These are phyloP conservation scores for Balansia obtecta DNA, from an alignment of 2,329 filamentous ascomycete genomes.

Conservation along the genomic window DNA sequence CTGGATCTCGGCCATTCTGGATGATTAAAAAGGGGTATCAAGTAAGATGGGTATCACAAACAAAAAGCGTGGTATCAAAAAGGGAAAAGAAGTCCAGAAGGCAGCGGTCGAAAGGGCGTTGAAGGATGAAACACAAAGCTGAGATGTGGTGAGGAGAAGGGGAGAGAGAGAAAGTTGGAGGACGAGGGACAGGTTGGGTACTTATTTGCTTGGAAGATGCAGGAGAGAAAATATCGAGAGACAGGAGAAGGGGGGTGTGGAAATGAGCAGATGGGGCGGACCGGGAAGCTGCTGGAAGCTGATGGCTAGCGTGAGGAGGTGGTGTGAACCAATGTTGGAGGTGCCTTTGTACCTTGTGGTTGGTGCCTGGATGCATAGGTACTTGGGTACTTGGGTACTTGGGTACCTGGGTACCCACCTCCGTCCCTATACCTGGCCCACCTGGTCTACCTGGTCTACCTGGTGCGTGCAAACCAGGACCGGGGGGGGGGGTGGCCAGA, in stretches of 20 bases:
- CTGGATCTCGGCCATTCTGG: conserved; percentile 61
- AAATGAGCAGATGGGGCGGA: not conserved
- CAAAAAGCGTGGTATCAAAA: conserved; percentile 30
- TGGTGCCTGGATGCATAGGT: too few species aligned
- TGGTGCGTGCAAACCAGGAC: not conserved
- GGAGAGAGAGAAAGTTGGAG: conserved; percentile 14
- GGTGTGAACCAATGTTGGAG: not conserved
- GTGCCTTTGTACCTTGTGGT: not conserved
- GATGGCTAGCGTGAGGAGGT: not conserved
- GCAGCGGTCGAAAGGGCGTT: conserved; percentile 14
- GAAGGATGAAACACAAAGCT: conserved; percentile 18
- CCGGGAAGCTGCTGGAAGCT: not conserved
- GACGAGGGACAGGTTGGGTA: conserved; percentile 23
- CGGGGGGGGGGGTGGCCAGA: not conserved
- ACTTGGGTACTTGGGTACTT: too few species aligned
- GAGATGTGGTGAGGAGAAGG: conserved; percentile 20
- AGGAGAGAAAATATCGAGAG: conserved; percentile 9
- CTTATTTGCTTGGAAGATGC: conserved; percentile 24
- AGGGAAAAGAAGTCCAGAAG: conserved; percentile 23
- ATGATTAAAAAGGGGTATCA: conserved; percentile 25
- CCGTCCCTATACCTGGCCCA: too few species aligned
- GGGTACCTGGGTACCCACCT: too few species aligned
- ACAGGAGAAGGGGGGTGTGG: conserved; percentile 6
- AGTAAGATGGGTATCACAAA: conserved; percentile 38
- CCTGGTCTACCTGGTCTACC: too few species aligned